Evolutionary conservation across 225 moss, liverwort and hornwort species (phyloP).

Genomic region (Marchantia polymorpha): DNA sequence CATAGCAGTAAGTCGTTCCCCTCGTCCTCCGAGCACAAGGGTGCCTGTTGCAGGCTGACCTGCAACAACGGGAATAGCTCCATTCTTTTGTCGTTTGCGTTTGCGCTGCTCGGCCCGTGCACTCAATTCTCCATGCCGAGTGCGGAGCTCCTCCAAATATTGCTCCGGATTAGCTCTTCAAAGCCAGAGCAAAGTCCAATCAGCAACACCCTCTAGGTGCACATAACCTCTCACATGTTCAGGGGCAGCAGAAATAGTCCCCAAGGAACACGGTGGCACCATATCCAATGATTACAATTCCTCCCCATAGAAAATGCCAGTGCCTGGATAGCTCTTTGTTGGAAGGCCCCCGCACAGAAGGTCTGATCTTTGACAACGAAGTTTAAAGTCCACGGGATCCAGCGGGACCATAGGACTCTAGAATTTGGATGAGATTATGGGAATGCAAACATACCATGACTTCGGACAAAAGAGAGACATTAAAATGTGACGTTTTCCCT

Average conservation of each 20-base stretch:
- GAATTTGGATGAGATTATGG: background rate
- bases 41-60: slow-evolving; percentile 63
- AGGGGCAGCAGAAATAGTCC: background rate
- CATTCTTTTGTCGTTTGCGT: slow-evolving; percentile 81
- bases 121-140: slow-evolving; percentile 72
- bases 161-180: slow-evolving; percentile 88
- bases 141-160: slow-evolving; percentile 85
- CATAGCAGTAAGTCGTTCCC: slow-evolving; percentile 75
- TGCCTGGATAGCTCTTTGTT: background rate
- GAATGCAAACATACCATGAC: background rate
- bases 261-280: background rate
- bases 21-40: slow-evolving; percentile 84
- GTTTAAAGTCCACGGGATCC: too few species aligned
- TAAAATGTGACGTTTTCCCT: background rate
- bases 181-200: slow-evolving; percentile 4
- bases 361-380: too few species aligned
- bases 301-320: background rate
- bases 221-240: background rate
- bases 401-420: too few species aligned
- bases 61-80: slow-evolving; percentile 27
- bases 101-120: slow-evolving; percentile 81
- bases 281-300: background rate
- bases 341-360: background rate
- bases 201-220: background rate
- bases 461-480: background rate